phyloP scores from a whole-genome alignment of 768 basidiomycete genomes.

The Pisolithus marmoratus region DNA sequence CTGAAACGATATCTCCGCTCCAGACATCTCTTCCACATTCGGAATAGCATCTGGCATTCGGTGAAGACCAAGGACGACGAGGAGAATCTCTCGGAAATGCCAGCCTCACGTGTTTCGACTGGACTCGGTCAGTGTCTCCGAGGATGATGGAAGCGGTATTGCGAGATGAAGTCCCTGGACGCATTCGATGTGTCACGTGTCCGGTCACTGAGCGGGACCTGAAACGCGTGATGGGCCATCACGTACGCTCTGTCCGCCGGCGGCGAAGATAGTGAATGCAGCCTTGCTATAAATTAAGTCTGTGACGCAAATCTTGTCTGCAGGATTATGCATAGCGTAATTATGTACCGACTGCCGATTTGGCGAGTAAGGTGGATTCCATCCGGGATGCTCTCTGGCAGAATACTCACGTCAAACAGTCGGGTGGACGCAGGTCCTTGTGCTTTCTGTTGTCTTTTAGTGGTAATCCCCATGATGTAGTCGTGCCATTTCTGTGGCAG shows the following conservation, averaged over 20 bases:
- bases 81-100: constrained; percentile 15
- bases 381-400: constrained; percentile 5
- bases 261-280: constrained; percentile 3
- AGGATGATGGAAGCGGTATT: background rate
- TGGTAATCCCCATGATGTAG: background rate
- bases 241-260: background rate
- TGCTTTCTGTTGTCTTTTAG: constrained; percentile 1
- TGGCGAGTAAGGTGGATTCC: constrained; percentile 3
- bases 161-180: too few species aligned
- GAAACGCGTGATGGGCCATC: background rate
- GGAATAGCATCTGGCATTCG: constrained; percentile 14
- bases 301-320: constrained; percentile 5
- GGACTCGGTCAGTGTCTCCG: background rate
- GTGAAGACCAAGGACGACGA: constrained; percentile 16
- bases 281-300: constrained; percentile 1
- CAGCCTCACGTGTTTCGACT: constrained; percentile 11
- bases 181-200: background rate
- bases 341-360: constrained; percentile 4
- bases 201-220: background rate
- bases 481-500: too few species aligned
- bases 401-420: background rate
- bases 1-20: background rate
- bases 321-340: constrained; percentile 3
- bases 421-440: background rate
- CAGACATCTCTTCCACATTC: constrained; percentile 5